Evolutionary conservation across 257 asterid genomes (phyloP), one percentile per base, ranked within the genome.

Genomic region (Gentiana macrophylla): DNA sequence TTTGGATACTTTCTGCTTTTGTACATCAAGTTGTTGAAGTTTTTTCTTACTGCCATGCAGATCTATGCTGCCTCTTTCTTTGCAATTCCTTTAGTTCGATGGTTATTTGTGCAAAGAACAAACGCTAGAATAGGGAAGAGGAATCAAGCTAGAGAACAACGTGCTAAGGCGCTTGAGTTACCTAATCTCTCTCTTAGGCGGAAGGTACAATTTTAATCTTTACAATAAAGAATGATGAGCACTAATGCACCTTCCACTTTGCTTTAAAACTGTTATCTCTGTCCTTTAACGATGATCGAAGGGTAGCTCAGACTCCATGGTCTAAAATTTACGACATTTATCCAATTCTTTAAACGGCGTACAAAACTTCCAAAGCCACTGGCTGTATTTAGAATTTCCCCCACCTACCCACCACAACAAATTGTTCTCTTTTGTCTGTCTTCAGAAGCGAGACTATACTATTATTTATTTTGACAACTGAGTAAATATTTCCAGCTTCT

Each of bases 61-160:
- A 68, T 92, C 53, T 92, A 92, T 56, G 97, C 98, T 63, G 94
- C 93, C 64, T 88, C 98, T 62, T 92, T 92, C 80, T 92, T 92
- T 62, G 90, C 86, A 48, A 91, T 91, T 68, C 98, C 98, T 58
- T 54, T 83, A 64, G 37, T 83, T 61, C 84, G 98, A 57, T 85
- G 93, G 98, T 73, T 87, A 60, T 62, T 78, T 15, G 62, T 88
- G 70, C 79, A 64, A 74, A 81, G 67, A 77, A 75, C 73, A 57
- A 92, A 92, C 57, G 76, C 83, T 36, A 70, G 71, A 60, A 92
- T 92, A 64, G 72, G 67, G 37, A 72, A 73, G 70, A 83, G 94
- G 70, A 92, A 92, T 56, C 66, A 8, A 68, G 84, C 91, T 33
- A 80, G 98, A 72, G 74, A 80, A 71, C 73, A 67, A 66, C 74